phyloP scores from a whole-genome alignment of 345 rosid genomes.

The Ceriops decandra region DNA sequence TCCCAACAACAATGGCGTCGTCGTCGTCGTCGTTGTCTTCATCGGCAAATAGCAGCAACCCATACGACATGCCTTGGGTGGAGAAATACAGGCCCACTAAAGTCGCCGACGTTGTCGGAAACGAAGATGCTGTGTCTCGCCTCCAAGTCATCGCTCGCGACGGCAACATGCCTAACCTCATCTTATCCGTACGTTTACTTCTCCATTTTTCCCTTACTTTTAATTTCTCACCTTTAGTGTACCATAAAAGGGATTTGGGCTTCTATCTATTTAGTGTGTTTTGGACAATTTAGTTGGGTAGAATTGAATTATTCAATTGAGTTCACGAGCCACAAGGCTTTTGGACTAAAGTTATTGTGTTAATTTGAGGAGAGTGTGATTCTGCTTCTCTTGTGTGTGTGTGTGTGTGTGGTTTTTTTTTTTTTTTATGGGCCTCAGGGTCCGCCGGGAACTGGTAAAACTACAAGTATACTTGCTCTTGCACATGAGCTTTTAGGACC shows the following conservation, averaged over 20 bases:
- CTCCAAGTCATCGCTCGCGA: constrained; percentile 92
- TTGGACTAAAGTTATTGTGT: too few species aligned
- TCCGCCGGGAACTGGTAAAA: constrained; percentile 98
- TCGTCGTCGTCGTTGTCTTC: constrained; percentile 40
- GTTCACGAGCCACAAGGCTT: too few species aligned
- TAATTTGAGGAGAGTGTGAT: too few species aligned
- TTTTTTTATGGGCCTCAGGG: constrained; percentile 42
- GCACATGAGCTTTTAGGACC: constrained; percentile 94
- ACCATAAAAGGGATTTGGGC: background rate
- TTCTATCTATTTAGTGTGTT: too few species aligned
- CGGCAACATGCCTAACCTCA: constrained; percentile 97
- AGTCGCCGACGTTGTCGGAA: constrained; percentile 80
- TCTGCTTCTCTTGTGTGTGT: too few species aligned
- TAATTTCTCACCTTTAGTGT: background rate
- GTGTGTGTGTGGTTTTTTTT: too few species aligned
- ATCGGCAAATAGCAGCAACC: constrained; percentile 32
- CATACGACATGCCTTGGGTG: constrained; percentile 92
- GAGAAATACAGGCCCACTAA: constrained; percentile 89
- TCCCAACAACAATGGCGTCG: constrained; percentile 37
- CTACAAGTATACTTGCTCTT: constrained; percentile 92
- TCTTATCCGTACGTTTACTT: constrained; percentile 48
- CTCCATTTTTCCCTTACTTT: background rate
- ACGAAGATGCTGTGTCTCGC: constrained; percentile 82
- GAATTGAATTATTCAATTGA: too few species aligned
- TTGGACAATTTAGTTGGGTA: too few species aligned